Base-by-base conservation (phyloP, 768 basidiomycete genomes). In the Phylloporus sp. region DNA sequence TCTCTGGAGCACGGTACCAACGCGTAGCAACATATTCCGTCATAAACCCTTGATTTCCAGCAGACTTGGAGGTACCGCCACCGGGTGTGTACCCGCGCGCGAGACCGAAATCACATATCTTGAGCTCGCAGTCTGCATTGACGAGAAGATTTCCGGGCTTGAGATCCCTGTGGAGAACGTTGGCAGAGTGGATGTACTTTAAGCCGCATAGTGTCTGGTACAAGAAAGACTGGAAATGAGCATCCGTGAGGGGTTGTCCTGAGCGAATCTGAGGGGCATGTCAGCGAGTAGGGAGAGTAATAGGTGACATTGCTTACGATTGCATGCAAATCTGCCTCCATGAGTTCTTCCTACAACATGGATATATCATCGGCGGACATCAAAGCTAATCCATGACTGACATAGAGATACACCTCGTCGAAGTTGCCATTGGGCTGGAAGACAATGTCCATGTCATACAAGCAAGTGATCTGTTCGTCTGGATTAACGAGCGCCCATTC, bases 321-420 rank as follows among this genome's bases (percentile, higher is more conserved):
- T 18, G 97, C 97, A 64, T 98, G 97, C 18, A 99, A 79, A 81
- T 99, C 97, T 49, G 97, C 97, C 68, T 99, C 97, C 97, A 98
- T 99, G 59, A 98, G 83, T 70, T 99, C 97, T 75, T 98, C 95
- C 89, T 98, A 71, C 32, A 50, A 50, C 32, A 8, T 51, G 54
- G 31, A 50, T 45, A 23, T 20, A 43, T 49, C 23, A 41, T 51
- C 31, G n/a, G 29, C n/a, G 18, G 34, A 54, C n/a, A 11, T 34
- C n/a, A 50, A 16, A 47, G 29, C 10, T 9, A 12, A 45, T 9
- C 18, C 16, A 41, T 55, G 35, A 74, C 85, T 57, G 57, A 91
- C 89, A 61, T 93, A 91, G 64, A 91, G 85, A 69, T 91, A 97
- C 16, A 99, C 95, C 72, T 97, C 95, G 69, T 95, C 91, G 64